Base-by-base conservation (phyloP, 2,329 filamentous ascomycete genomes). In the Zasmidium cellare region DNA sequence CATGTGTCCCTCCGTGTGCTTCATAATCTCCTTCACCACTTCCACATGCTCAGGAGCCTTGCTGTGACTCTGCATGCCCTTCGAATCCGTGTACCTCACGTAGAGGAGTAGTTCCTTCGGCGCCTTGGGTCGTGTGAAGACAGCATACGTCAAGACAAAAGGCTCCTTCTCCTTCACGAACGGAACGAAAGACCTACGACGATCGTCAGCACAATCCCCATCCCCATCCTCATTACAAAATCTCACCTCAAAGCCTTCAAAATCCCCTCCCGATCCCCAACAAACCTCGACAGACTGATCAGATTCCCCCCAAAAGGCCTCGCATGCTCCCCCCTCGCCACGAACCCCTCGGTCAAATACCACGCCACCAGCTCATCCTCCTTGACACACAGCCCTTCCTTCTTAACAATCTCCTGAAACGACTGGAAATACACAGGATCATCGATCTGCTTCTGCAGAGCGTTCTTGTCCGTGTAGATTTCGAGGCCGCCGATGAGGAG, bases 401-500 rank as follows among this genome's bases (percentile, higher is more conserved):
- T n/a, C 52, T 57, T 58, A 24, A 60, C 67, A 9, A 54, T 58
- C 3, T 58, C 35, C 35, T 67, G 67, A 38, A 66, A 70, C 1
- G 58, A 22, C 48, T 70, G 68, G 58, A 69, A 70, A 50, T 59
- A 67, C 3, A 59, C 60, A 28, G 62, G 57, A 53, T 70, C 68
- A 11, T 70, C 46, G 23, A 69, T 28, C 54, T 70, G 68, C 20
- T 52, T 38, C 28, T 67, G 59, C 6, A 67, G 59, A 11, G 65
- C 67, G 7, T 57, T 38, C 45, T 67, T 69, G 14, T 58, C 45
- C 0, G 64, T 67, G 48, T 70, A 69, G 22, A 70, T 63, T 24
- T 70, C 68, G 11, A 69, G 49, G 6, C 67, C 68, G 31, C 53
- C 56, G 28, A 69, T 58, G 50, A 63, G 24, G 22, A 60, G 41